Percentiles rank a stretch among this genome's conserved stretches.
Evolutionary conservation across 352 stramenopile genomes (phyloP).

Genomic region (Phytophthora boehmeriae): DNA sequence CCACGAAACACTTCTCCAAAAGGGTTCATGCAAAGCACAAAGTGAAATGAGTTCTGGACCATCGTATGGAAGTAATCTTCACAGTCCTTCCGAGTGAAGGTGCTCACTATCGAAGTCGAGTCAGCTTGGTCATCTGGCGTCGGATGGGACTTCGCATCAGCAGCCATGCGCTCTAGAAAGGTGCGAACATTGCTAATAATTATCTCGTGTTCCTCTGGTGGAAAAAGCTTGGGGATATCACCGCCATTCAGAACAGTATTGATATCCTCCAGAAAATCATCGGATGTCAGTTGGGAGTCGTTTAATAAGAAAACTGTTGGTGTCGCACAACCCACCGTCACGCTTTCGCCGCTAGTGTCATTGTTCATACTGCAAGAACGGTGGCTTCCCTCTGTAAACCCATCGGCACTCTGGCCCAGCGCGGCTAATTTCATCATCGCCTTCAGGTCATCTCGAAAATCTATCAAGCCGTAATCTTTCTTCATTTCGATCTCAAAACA

Average conservation of each 20-base stretch:
- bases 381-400: neutral
- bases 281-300: slow-evolving; percentile 84
- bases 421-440: slow-evolving; percentile 50
- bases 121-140: neutral
- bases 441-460: slow-evolving; percentile 92
- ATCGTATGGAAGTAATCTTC: slow-evolving; percentile 84
- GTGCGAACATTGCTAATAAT: slow-evolving; percentile 68
- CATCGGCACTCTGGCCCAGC: slow-evolving; percentile 31
- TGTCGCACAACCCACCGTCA: slow-evolving; percentile 2
- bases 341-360: neutral
- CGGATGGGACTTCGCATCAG: slow-evolving; percentile 3
- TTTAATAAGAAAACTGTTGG: slow-evolving; percentile 84
- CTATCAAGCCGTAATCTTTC: slow-evolving; percentile 82
- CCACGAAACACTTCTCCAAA: slow-evolving; percentile 81
- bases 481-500: slow-evolving; percentile 87
- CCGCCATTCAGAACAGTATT: slow-evolving; percentile 90
- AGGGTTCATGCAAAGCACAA: slow-evolving; percentile 92
- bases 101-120: neutral
- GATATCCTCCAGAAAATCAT: slow-evolving; percentile 86
- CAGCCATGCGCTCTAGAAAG: slow-evolving; percentile 28
- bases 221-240: slow-evolving; percentile 88
- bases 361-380: slow-evolving; percentile 9
- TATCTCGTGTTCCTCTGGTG: slow-evolving; percentile 82
- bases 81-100: slow-evolving; percentile 69
- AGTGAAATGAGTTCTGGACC: slow-evolving; percentile 85